Percentiles rank a stretch among this genome's conserved stretches.
Conservation (phyloP, 345 rosid species). For the Passiflora organensis region DNA sequence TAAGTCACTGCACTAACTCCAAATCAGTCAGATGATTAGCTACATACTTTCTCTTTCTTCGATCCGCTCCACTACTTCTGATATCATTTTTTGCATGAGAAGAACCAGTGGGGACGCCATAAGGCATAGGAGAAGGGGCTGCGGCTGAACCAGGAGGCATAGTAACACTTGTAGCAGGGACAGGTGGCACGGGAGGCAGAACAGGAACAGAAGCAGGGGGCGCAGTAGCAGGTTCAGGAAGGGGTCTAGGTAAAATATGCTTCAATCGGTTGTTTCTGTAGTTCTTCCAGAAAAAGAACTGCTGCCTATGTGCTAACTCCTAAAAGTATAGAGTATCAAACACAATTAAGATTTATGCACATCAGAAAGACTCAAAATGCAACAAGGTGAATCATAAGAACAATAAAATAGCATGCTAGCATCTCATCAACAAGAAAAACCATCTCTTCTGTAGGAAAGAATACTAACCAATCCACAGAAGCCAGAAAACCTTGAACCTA, state of each 20-base stretch:
- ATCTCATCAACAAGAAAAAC: constrained; percentile 1
- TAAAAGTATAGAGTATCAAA: constrained; percentile 21
- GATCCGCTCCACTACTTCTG: constrained; percentile 62
- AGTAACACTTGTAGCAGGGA: constrained; percentile 40
- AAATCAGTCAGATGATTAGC: not conserved
- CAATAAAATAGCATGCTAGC: not conserved
- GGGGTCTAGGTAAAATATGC: constrained; percentile 86
- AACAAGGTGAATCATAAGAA: not conserved
- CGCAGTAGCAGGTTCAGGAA: constrained; percentile 71
- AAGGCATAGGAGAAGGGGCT: constrained; percentile 80
- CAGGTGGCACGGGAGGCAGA: constrained; percentile 33
- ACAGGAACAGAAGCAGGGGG: constrained; percentile 37
- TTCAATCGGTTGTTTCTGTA: constrained; percentile 86
- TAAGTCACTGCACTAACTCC: not conserved
- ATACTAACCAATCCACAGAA: constrained; percentile 4
- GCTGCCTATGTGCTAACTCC: constrained; percentile 96
- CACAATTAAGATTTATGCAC: constrained; percentile 6
- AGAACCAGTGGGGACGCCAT: constrained; percentile 54
- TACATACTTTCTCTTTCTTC: constrained; percentile 77
- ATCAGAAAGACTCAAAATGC: not conserved
- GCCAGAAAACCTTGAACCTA: not conserved
- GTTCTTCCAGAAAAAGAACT: constrained; percentile 98
- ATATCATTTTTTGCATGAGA: constrained; percentile 54
- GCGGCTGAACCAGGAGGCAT: constrained; percentile 51
- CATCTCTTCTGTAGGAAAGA: not conserved